Base-by-base conservation (phyloP, 805 yeast species). In the Yamadazyma nakazawae region DNA sequence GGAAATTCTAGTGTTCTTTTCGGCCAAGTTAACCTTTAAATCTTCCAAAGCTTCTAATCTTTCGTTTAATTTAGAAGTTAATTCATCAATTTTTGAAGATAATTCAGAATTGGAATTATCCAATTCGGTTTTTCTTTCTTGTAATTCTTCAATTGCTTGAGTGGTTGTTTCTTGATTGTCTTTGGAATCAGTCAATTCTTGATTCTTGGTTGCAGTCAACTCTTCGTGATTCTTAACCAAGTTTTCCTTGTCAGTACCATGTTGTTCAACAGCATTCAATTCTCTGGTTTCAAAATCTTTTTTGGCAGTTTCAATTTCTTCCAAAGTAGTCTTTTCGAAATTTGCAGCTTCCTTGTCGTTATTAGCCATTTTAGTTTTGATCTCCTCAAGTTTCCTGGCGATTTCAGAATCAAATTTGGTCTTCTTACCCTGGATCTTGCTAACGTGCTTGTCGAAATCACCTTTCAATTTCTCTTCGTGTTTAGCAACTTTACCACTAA, bases 281-380 rank as follows among this genome's bases (percentile, higher is more conserved):
- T 78, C 83, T 37, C 77, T 71, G n/a, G 64, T 64, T 43, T 64
- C 73, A 48, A 63, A 76, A 37, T 76, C 79, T 16, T 59, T 60
- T 35, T 62, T 67, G 48, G 78, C 78, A 32, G 73, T 68, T 50
- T 67, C 74, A 45, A 78, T 78, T 47, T 71, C 76, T 30, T 55
- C 57, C 42, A 62, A 68, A 35, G 77, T 70, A 17, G 64, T 63
- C n/a, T 58, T 60, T 40, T 76, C 70, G 52, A 77, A 75, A 10
- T 57, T 59, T 38, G 60, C 70, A 19, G 68, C 66, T 12, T 60
- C 65, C 18, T 55, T 51, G 28, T 66, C 67, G 43, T 72, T 64
- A 39, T 61, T 60, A 12, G 59, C 53, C 39, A 58, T 55, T 34
- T 51, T 51, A 31, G 45, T 55, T 12, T 48, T 55, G 24, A 68